Conservation (phyloP, 768 basidiomycete species). For the Russula griseocarnosa region DNA sequence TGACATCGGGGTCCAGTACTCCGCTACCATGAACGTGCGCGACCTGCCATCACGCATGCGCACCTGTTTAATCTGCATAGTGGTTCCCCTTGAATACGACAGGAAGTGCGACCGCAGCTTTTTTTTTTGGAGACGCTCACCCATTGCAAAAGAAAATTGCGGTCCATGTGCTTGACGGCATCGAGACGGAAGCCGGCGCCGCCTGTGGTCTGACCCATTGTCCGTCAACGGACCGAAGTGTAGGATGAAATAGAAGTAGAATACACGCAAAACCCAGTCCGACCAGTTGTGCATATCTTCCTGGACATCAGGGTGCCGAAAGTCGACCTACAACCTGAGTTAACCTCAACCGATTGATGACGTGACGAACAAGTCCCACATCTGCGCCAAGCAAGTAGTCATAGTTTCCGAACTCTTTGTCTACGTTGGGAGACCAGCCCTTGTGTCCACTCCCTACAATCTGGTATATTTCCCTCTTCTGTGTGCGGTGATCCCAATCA, state of each 20-base stretch:
- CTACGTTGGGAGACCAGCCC: conserved; percentile 80
- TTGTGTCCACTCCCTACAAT: conserved; percentile 62
- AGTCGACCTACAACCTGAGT: conserved; percentile 58
- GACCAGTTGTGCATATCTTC: conserved; percentile 76
- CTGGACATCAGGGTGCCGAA: conserved; percentile 75
- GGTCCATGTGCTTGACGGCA: conserved; percentile 87
- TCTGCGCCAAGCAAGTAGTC: conserved; percentile 77
- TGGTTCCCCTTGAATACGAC: conserved; percentile 2
- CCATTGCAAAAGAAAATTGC: conserved; percentile 62
- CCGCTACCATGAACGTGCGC: conserved; percentile 65
- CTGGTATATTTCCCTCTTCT: conserved; percentile 62
- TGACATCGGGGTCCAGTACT: conserved; percentile 78
- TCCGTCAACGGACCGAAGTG: background rate
- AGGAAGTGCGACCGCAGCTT: background rate
- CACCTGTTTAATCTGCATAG: conserved; percentile 47
- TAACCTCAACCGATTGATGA: conserved; percentile 12
- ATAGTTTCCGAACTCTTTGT: conserved; percentile 82
- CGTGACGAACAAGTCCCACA: conserved; percentile 40
- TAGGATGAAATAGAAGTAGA: background rate
- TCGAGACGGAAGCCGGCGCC: conserved; percentile 80
- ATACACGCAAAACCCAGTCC: conserved; percentile 63
- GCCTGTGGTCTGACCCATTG: conserved; percentile 51
- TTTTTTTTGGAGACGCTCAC: conserved; percentile 40
- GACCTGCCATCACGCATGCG: conserved; percentile 44
- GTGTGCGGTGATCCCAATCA: conserved; percentile 76